Conservation (phyloP, 352 stramenopile species). For the Phytopythium sindhum region DNA sequence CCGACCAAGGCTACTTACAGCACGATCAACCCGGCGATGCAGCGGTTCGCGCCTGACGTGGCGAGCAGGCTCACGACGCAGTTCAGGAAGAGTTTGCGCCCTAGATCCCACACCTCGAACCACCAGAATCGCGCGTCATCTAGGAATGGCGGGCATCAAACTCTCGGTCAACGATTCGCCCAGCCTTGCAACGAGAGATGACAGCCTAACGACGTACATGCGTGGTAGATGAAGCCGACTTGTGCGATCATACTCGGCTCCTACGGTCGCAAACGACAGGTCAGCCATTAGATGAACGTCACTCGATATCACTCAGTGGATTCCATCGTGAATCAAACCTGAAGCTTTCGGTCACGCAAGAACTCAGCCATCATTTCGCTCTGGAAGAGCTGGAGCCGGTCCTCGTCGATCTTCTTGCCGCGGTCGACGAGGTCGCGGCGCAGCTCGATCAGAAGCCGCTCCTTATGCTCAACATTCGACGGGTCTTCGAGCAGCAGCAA, state of each 20-base stretch:
- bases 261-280: constrained; percentile 14
- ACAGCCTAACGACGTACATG: constrained; percentile 35
- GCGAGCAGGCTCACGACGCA: constrained; percentile 59
- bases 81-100: constrained; percentile 68
- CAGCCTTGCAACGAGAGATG: not conserved
- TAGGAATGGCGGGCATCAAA: constrained; percentile 9
- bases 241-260: constrained; percentile 69
- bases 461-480: constrained; percentile 33
- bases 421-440: constrained; percentile 35
- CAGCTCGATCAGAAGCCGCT: constrained; percentile 47
- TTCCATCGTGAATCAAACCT: constrained; percentile 15
- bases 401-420: constrained; percentile 41
- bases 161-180: not conserved
- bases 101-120: constrained; percentile 78
- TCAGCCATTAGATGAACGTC: not conserved
- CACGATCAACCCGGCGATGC: constrained; percentile 65
- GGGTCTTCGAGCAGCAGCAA: constrained; percentile 43
- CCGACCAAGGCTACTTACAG: constrained; percentile 35
- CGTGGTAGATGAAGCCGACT: constrained; percentile 80
- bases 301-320: constrained; percentile 1
- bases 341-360: constrained; percentile 50
- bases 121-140: constrained; percentile 66
- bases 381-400: constrained; percentile 44
- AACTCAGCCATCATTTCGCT: constrained; percentile 51
- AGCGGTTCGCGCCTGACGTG: constrained; percentile 60